Evolutionary conservation across 225 moss, liverwort and hornwort genomes (phyloP).

Genomic region (Thuidium tamariscinum): DNA sequence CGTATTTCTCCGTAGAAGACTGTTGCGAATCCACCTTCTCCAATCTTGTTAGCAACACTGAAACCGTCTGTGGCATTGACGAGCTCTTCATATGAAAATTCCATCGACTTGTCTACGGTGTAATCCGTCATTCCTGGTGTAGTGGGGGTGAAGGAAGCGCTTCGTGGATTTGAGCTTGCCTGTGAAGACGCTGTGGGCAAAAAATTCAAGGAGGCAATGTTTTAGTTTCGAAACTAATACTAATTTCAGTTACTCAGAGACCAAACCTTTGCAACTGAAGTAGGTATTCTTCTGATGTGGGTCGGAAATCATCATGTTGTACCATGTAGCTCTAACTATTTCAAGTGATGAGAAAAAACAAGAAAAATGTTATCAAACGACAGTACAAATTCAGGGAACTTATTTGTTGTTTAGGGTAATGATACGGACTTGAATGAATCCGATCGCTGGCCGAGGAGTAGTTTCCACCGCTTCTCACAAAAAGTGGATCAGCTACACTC

Average conservation of each 20-base stretch:
- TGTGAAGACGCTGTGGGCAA: slow-evolving; percentile 2
- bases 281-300: not conserved
- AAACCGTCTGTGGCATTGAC: slow-evolving; percentile 59
- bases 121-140: slow-evolving; percentile 26
- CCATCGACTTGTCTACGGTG: slow-evolving; percentile 74
- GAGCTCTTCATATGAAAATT: slow-evolving; percentile 82
- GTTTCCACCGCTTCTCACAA: slow-evolving; percentile 11
- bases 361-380: not conserved
- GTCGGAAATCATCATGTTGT: not conserved
- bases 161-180: slow-evolving; percentile 26
- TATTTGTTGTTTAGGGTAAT: not conserved
- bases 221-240: not conserved
- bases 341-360: not conserved
- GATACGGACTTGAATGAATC: slow-evolving; percentile 14
- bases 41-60: slow-evolving; percentile 73
- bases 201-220: not conserved
- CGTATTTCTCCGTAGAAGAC: slow-evolving; percentile 69
- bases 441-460: slow-evolving; percentile 17
- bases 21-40: slow-evolving; percentile 82
- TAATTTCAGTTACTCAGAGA: not conserved
- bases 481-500: slow-evolving; percentile 14
- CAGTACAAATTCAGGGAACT: not conserved
- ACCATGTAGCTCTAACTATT: not conserved
- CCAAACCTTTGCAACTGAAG: not conserved
- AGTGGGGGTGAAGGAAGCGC: slow-evolving; percentile 11